Percentiles rank a stretch among this genome's conserved stretches.
These are phyloP conservation scores for Naganishia kalamii DNA, from an alignment of 768 basidiomycete species.

Conservation along the genomic window DNA sequence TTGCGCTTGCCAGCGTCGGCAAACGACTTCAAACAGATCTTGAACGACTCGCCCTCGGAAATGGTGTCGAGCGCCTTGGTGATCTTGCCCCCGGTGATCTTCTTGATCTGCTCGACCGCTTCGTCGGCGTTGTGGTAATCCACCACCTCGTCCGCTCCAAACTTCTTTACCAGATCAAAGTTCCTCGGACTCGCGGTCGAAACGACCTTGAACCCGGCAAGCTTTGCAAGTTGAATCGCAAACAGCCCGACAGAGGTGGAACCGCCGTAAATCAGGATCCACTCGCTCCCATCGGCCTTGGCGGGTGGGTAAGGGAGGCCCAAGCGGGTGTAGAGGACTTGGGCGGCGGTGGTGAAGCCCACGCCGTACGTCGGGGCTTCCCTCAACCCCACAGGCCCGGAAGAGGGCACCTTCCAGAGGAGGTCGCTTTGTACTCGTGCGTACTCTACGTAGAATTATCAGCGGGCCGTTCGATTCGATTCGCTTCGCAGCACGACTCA, in stretches of 20 bases:
- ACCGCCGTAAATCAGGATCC: conserved; percentile 38
- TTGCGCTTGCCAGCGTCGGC: conserved; percentile 28
- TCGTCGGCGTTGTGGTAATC: conserved; percentile 46
- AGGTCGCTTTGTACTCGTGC: conserved; percentile 24
- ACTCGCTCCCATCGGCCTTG: conserved; percentile 12
- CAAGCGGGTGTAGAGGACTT: conserved; percentile 22
- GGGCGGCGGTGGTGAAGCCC: conserved; percentile 32
- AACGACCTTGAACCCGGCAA: conserved; percentile 45
- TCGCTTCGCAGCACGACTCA: neutral
- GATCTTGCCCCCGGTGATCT: conserved; percentile 30
- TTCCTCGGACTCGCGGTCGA: conserved; percentile 47
- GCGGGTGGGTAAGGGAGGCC: conserved; percentile 14
- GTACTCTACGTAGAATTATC: conserved; percentile 32
- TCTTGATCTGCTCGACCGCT: conserved; percentile 32
- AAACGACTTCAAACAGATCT: conserved; percentile 28
- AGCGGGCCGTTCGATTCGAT: neutral
- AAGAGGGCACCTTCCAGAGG: conserved; percentile 29
- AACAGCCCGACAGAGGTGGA: conserved; percentile 47
- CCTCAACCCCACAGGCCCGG: conserved; percentile 1
- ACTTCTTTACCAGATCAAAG: conserved; percentile 46
- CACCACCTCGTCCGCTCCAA: conserved; percentile 49
- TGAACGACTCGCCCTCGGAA: conserved; percentile 26
- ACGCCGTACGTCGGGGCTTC: conserved; percentile 34
- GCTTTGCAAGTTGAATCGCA: conserved; percentile 43
- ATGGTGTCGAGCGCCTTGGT: conserved; percentile 33